phyloP scores from a whole-genome alignment of 1,284 basidiomycete genomes.

The Xanthoconium separans region DNA sequence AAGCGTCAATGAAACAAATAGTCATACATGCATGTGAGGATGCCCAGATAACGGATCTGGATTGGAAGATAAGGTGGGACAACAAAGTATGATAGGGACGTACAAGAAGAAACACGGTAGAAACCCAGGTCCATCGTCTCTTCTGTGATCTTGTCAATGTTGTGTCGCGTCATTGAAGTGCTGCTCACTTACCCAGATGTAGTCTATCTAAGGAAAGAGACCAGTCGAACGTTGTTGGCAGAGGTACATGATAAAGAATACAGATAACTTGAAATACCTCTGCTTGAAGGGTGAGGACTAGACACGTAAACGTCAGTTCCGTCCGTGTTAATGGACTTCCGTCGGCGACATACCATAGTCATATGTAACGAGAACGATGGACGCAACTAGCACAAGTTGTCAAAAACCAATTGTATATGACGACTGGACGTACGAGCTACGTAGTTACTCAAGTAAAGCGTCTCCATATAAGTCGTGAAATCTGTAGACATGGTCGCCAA shows the following conservation, averaged over 20 bases:
- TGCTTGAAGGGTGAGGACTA: constrained; percentile 7
- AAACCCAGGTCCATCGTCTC: constrained; percentile 11
- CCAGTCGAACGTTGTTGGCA: background rate
- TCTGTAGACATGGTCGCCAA: constrained; percentile 3
- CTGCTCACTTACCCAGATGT: constrained; percentile 5
- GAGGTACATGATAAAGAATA: background rate
- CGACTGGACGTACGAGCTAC: constrained; percentile 1
- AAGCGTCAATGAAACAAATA: too few species aligned
- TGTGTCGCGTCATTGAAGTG: background rate
- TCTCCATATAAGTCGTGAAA: background rate
- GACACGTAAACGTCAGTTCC: background rate
- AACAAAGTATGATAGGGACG: background rate
- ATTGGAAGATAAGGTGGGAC: too few species aligned
- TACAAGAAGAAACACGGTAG: constrained; percentile 5
- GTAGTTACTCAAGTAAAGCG: constrained; percentile 8
- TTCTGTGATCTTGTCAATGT: background rate
- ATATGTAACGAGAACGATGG: background rate
- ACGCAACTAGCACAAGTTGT: background rate
- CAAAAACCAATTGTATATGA: background rate
- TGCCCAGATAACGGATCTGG: background rate
- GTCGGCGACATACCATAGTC: constrained; percentile 7
- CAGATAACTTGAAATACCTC: constrained; percentile 4
- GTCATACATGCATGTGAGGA: background rate
- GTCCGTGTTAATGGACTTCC: background rate
- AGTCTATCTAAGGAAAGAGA: background rate